phyloP scores from a whole-genome alignment of 176 grass and related monocot genomes.

The Calamus simplicifolius region DNA sequence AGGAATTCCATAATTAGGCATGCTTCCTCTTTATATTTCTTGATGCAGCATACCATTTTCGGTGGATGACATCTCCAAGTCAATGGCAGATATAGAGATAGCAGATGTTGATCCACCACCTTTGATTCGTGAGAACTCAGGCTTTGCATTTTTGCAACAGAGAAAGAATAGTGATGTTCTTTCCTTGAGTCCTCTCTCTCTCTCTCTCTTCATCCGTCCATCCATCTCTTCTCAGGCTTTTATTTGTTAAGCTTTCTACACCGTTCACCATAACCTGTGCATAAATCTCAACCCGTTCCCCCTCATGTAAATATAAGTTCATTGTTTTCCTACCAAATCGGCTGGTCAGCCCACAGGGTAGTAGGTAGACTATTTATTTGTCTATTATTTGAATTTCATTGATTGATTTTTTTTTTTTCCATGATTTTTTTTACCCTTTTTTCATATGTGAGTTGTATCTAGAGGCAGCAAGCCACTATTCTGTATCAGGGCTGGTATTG shows the following conservation, averaged over 20 bases:
- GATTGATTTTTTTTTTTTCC: slow-evolving; percentile 52
- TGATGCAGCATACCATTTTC: slow-evolving; percentile 82
- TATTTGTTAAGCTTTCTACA: slow-evolving; percentile 11
- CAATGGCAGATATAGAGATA: slow-evolving; percentile 75
- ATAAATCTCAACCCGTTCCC: slow-evolving; percentile 10
- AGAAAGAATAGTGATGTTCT: slow-evolving; percentile 42
- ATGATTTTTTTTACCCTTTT: slow-evolving; percentile 16
- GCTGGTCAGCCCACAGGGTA: slow-evolving; percentile 29
- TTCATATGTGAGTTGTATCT: slow-evolving; percentile 22
- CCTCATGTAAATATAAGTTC: slow-evolving; percentile 52
- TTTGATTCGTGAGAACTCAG: slow-evolving; percentile 58
- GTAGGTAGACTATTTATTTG: slow-evolving; percentile 24
- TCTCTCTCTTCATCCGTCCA: no score
- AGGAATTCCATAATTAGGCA: no score
- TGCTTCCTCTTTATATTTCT: neutral
- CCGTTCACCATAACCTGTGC: slow-evolving; percentile 27
- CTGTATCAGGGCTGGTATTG: slow-evolving; percentile 44
- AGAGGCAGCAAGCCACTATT: slow-evolving; percentile 37
- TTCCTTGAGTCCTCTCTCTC: neutral
- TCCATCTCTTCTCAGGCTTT: neutral
- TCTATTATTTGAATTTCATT: slow-evolving; percentile 51
- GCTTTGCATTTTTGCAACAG: slow-evolving; percentile 73
- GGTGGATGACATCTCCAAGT: slow-evolving; percentile 83
- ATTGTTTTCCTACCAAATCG: slow-evolving; percentile 22
- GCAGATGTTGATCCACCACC: slow-evolving; percentile 66